Conservation (phyloP, 352 stramenopile genomes). For the Pelagophyceae sp. region DNA sequence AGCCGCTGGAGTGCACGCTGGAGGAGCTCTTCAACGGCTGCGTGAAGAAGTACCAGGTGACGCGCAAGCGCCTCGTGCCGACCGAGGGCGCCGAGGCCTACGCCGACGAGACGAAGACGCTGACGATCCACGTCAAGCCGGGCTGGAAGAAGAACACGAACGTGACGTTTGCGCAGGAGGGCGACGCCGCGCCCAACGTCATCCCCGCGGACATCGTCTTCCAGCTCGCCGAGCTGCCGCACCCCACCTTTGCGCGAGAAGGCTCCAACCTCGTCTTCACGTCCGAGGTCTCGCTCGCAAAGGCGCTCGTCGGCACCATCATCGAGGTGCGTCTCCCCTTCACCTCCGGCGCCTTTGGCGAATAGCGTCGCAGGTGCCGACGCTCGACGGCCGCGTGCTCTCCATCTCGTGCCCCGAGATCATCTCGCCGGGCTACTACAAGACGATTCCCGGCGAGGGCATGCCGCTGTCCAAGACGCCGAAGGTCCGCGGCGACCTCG, state of each 20-base stretch:
- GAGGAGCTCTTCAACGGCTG: constrained; percentile 77
- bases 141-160: constrained; percentile 84
- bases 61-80: constrained; percentile 54
- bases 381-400: constrained; percentile 19
- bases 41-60: constrained; percentile 71
- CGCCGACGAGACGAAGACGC: constrained; percentile 52
- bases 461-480: constrained; percentile 44
- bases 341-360: no score
- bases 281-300: constrained; percentile 42
- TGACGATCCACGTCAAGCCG: constrained; percentile 61
- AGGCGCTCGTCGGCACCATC: constrained; percentile 46
- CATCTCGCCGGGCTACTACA: constrained; percentile 46
- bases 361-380: no score
- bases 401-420: constrained; percentile 39
- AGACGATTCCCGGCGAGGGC: constrained; percentile 41
- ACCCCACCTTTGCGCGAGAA: constrained; percentile 44
- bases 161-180: constrained; percentile 55
- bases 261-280: constrained; percentile 49
- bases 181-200: constrained; percentile 49
- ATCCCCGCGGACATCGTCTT: constrained; percentile 58
- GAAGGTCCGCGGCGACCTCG: constrained; percentile 36
- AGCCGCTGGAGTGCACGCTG: constrained; percentile 64
- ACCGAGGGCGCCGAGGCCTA: constrained; percentile 51
- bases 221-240: constrained; percentile 50
- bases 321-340: constrained; percentile 35